Base-by-base conservation (phyloP, 495 filamentous ascomycete species). In the Bombardia bombarda region DNA sequence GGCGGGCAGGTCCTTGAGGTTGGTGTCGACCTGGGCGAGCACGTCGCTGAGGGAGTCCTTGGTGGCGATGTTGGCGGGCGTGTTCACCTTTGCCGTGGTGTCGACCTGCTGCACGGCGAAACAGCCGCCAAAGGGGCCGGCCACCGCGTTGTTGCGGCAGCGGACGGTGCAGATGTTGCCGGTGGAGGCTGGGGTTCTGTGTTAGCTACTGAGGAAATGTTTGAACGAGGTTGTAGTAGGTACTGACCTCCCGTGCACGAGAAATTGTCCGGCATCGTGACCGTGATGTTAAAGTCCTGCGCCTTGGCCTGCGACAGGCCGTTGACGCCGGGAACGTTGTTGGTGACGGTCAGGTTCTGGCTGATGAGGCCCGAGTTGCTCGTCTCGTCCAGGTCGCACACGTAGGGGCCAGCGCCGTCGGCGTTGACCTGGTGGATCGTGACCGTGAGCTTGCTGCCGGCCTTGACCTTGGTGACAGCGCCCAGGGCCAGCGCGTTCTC, bases 161-260 rank as follows among this genome's bases (percentile, higher is more conserved):
- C 74, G 59, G 5, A 78, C 67, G 20, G 76, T 74, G 64, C 77
- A 80, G 41, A 80, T 69, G 34, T 77, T 70, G 3, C 60, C 61
- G 0, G 63, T 61, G 6, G 65, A 72, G 7, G 56, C 69, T 68
- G 18, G 18, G 18, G 8, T 13, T n/a, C 4, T 8, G 10, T 32
- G 19, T 33, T 28, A 28, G 26, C 9, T 28, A 18, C 32, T n/a
- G 26, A 33, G 7, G 4, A 23, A 24, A 10, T 14, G 13, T 28
- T 5, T 12, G 28, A 40, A 47, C 43, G 4, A 47, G 14, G 22
- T 31, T 1, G 1, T 7, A 16, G 9, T 6, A 17, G 21, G 13
- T 16, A 60, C 53, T 58, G 32, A 58, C 62, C 55, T 32, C 67
- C 68, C 12, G 57, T 61, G 53, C 68, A 72, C 4, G 49, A 35